Percentiles rank a stretch among this genome's conserved stretches.
Evolutionary conservation across 495 filamentous ascomycete species (phyloP).

Genomic region (Xylaria acuta): DNA sequence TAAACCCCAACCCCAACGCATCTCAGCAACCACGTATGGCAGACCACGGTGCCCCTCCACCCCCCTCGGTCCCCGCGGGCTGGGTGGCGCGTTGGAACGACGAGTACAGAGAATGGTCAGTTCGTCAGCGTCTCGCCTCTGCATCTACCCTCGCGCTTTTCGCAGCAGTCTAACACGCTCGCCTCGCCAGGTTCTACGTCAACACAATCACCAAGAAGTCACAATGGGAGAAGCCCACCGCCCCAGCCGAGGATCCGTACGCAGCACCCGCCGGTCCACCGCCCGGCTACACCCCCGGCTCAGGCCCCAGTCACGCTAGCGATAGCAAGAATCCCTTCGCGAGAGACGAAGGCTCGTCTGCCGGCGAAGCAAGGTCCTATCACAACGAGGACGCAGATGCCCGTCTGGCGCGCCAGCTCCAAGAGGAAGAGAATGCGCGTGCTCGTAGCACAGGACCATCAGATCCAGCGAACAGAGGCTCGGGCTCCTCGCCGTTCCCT

Average conservation of each 20-base stretch:
- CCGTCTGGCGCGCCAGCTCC: constrained; percentile 73
- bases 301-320: constrained; percentile 42
- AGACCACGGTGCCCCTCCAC: constrained; percentile 80
- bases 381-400: constrained; percentile 70
- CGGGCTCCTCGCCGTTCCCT: constrained; percentile 37
- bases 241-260: constrained; percentile 60
- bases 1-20: background rate
- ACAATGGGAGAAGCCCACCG: constrained; percentile 82
- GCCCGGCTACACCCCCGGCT: constrained; percentile 65
- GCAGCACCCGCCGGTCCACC: constrained; percentile 61
- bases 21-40: constrained; percentile 50
- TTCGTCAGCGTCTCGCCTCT: background rate
- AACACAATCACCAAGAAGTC: constrained; percentile 85
- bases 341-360: constrained; percentile 59
- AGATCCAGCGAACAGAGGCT: constrained; percentile 28
- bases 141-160: constrained; percentile 5
- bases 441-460: constrained; percentile 43
- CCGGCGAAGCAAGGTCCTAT: constrained; percentile 24
- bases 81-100: constrained; percentile 84
- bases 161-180: constrained; percentile 31
- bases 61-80: constrained; percentile 84
- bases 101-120: constrained; percentile 79
- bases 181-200: constrained; percentile 77
- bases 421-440: constrained; percentile 80
- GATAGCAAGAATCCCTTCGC: constrained; percentile 66